Conservation (phyloP, 305 asterid genomes). For the Rubia tinctorum region DNA sequence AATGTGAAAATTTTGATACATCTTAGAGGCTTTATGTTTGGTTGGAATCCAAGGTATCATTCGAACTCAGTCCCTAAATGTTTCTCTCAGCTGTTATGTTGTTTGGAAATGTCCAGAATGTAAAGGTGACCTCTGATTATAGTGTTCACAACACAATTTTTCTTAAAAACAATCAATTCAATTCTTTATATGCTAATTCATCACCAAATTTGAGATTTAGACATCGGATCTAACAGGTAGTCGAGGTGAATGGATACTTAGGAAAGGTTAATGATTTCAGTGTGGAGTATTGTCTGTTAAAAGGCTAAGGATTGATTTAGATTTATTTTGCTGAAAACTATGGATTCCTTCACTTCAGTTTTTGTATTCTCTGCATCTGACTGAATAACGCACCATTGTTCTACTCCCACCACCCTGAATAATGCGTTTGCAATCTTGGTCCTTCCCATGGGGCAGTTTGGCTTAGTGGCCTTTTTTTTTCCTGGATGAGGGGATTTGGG, state of each 20-base stretch:
- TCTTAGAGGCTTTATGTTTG: background rate
- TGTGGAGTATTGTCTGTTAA: background rate
- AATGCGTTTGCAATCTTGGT: background rate
- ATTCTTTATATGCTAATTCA: background rate
- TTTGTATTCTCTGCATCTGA: background rate
- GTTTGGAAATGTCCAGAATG: background rate
- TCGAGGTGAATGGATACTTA: background rate
- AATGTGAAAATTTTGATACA: background rate
- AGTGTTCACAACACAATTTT: background rate
- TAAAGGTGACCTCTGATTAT: background rate
- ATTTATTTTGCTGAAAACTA: background rate
- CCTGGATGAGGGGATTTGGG: constrained; percentile 3
- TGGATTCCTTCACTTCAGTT: background rate
- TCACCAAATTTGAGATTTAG: too few species aligned
- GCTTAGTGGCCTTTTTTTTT: background rate
- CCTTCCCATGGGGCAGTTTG: background rate
- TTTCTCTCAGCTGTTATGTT: background rate
- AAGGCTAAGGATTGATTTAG: background rate
- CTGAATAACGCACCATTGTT: background rate
- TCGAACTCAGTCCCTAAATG: background rate
- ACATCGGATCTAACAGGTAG: background rate
- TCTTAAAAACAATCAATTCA: too few species aligned
- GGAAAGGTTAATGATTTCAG: background rate
- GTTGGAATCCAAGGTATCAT: background rate
- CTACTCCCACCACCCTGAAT: background rate